Evolutionary conservation across 2,329 filamentous ascomycete species (phyloP).

Genomic region (Penicillium sp.): DNA sequence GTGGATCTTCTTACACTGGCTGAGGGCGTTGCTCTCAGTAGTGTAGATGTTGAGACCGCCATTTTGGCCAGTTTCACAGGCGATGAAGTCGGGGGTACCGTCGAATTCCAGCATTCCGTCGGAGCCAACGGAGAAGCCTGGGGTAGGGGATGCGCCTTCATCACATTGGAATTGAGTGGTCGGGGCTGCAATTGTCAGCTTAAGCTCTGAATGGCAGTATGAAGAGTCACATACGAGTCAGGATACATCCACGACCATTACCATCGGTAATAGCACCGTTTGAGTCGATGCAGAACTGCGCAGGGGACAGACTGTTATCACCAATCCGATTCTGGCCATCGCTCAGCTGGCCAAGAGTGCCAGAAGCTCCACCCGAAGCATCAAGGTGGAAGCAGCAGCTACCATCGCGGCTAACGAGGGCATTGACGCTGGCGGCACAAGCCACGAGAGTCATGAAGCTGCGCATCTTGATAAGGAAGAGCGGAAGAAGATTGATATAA

Average conservation of each 20-base stretch:
- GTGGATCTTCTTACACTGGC: conserved; percentile 37
- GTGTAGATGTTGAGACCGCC: conserved; percentile 48
- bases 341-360: conserved; percentile 61
- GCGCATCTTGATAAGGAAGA: conserved; percentile 37
- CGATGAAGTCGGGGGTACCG: conserved; percentile 59
- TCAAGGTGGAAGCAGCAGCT: conserved; percentile 59
- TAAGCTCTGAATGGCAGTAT: neutral
- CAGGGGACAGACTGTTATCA: conserved; percentile 48
- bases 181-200: conserved; percentile 46
- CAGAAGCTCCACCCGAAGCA: conserved; percentile 54
- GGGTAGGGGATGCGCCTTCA: conserved; percentile 53
- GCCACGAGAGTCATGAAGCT: conserved; percentile 41
- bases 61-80: conserved; percentile 59
- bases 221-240: conserved; percentile 57
- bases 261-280: conserved; percentile 60
- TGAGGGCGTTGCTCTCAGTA: conserved; percentile 31
- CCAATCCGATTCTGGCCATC: conserved; percentile 67
- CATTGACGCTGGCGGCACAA: conserved; percentile 47
- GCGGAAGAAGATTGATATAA: neutral
- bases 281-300: conserved; percentile 59
- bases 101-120: conserved; percentile 58
- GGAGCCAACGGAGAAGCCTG: conserved; percentile 61
- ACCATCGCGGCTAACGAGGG: conserved; percentile 40
- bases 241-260: conserved; percentile 63
- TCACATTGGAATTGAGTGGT: conserved; percentile 68